Conservation (phyloP, 1,284 basidiomycete genomes). For the Pyrrhoderma lamaoense region DNA sequence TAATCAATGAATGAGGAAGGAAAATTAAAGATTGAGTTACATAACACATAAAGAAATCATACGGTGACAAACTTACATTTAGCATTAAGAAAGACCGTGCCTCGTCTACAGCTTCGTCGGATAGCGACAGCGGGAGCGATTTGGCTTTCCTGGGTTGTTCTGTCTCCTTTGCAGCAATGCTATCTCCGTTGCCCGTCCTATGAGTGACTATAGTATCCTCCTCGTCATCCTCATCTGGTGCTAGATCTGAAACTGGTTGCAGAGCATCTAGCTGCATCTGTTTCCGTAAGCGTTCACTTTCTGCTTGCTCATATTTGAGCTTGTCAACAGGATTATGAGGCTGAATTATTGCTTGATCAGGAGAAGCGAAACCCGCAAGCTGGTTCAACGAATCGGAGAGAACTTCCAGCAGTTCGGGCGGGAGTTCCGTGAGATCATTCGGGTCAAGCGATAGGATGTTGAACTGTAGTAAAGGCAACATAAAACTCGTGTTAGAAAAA, state of each 20-base stretch:
- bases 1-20: background rate
- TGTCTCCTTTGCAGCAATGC: conserved; percentile 22
- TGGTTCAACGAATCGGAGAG: conserved; percentile 33
- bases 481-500: background rate
- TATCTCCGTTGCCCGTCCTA: too few relatives aligned
- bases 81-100: conserved; percentile 59
- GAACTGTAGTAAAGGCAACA: conserved; percentile 41
- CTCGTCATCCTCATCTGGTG: conserved; percentile 23
- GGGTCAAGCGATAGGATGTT: conserved; percentile 74
- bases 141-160: conserved; percentile 22
- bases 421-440: conserved; percentile 54
- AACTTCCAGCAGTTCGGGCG: conserved; percentile 52
- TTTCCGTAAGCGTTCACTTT: conserved; percentile 46
- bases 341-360: conserved; percentile 16
- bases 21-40: conserved; percentile 12
- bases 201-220: background rate
- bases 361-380: conserved; percentile 9
- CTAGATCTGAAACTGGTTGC: conserved; percentile 35
- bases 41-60: conserved; percentile 10
- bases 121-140: conserved; percentile 28
- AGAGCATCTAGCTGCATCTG: conserved; percentile 68
- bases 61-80: conserved; percentile 37
- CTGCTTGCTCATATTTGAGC: conserved; percentile 21
- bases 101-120: conserved; percentile 55
- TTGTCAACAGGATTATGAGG: conserved; percentile 21